Percentiles rank a stretch among this genome's conserved stretches.
Evolutionary conservation across 441 rosid species (phyloP).

Genomic region (Cnidoscolus chayamansa): DNA sequence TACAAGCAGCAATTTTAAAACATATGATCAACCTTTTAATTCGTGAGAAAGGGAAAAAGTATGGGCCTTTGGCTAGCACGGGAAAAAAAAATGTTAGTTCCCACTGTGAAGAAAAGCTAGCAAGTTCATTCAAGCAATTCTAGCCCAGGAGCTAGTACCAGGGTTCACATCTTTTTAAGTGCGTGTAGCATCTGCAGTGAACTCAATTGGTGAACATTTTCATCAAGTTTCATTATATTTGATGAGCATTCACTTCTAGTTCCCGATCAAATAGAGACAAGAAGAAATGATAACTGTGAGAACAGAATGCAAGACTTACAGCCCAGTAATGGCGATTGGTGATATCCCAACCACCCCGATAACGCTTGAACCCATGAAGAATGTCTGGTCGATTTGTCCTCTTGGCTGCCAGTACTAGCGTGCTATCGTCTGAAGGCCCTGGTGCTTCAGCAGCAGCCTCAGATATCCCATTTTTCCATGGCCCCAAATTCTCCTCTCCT

Average conservation of each 20-base stretch:
- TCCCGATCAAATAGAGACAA: neutral
- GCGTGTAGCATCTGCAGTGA: neutral
- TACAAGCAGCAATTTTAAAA: neutral
- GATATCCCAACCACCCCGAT: constrained; percentile 82
- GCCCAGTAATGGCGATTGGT: constrained; percentile 88
- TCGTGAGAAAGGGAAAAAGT: neutral
- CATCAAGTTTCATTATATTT: neutral
- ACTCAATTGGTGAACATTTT: neutral
- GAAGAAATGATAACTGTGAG: neutral
- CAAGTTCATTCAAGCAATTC: neutral
- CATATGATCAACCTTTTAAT: neutral
- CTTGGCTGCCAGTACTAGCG: constrained; percentile 60
- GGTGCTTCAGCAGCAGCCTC: constrained; percentile 52
- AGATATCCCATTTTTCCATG: constrained; percentile 51
- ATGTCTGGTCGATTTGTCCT: constrained; percentile 87
- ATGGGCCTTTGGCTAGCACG: neutral
- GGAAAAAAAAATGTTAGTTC: no score
- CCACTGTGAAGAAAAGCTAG: neutral
- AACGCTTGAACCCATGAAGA: constrained; percentile 58
- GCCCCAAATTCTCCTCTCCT: constrained; percentile 61
- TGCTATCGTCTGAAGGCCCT: constrained; percentile 40
- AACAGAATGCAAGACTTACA: constrained; percentile 40
- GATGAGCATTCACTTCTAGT: neutral
- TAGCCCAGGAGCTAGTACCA: neutral
- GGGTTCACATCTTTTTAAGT: neutral